phyloP scores from a whole-genome alignment of 306 rosid genomes.

The Vigna mungo region DNA sequence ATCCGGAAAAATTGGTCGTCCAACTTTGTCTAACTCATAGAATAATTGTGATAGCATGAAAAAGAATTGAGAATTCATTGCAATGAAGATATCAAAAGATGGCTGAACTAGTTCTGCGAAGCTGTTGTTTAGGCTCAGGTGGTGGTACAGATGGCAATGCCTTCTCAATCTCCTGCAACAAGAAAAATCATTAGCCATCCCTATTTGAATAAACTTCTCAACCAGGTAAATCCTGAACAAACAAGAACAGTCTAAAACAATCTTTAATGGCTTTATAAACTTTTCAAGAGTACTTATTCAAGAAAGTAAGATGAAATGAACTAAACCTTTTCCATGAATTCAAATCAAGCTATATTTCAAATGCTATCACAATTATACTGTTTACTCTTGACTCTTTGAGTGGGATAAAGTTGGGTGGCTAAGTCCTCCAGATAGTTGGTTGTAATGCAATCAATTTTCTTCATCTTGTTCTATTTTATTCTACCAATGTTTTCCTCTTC shows the following conservation, averaged over 20 bases:
- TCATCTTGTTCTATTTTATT: background rate
- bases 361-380: background rate
- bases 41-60: background rate
- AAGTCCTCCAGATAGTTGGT: background rate
- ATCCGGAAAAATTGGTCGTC: background rate
- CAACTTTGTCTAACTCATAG: background rate
- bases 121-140: constrained; percentile 17
- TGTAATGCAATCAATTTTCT: background rate
- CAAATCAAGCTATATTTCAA: background rate
- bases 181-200: background rate
- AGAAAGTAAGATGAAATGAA: background rate
- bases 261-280: background rate
- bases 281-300: background rate
- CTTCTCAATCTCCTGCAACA: constrained; percentile 1
- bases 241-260: background rate
- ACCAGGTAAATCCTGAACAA: background rate
- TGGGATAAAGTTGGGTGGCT: background rate
- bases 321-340: background rate
- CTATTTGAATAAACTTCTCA: too few relatives aligned
- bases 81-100: background rate
- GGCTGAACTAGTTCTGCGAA: constrained; percentile 12
- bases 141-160: constrained; percentile 7
- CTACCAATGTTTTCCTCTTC: background rate
- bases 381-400: background rate
- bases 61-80: background rate